These are phyloP conservation scores for Backusella morwellensis DNA, from an alignment of 192 early-diverging fungal genomes.

Conservation along the genomic window DNA sequence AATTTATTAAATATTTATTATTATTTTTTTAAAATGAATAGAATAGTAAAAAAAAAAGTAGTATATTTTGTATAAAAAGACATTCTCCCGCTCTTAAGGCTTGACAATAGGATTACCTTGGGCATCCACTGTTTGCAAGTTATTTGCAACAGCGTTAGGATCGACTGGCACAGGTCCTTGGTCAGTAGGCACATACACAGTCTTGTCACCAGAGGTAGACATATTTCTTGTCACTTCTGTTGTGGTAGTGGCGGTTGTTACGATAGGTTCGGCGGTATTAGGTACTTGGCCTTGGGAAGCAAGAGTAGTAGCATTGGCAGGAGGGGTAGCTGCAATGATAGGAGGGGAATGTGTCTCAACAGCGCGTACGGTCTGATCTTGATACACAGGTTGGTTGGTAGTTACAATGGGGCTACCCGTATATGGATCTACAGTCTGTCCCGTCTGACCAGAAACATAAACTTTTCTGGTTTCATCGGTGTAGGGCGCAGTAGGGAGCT, in stretches of 20 bases:
- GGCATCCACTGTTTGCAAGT: not conserved
- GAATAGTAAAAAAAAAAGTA: not conserved
- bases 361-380: not conserved
- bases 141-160: not conserved
- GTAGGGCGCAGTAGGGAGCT: not conserved
- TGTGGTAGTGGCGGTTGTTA: not conserved
- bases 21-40: not conserved
- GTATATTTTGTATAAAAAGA: not conserved
- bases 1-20: not conserved
- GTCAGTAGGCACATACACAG: not conserved
- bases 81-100: not conserved
- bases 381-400: not conserved
- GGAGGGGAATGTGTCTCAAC: not conserved
- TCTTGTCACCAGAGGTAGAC: not conserved
- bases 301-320: no score
- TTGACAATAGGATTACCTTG: not conserved
- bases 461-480: not conserved
- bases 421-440: not conserved
- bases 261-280: not conserved
- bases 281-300: not conserved
- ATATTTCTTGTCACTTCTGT: not conserved
- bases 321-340: not conserved
- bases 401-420: not conserved
- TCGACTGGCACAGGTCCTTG: not conserved
- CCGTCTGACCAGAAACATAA: not conserved